Conservation (phyloP, 164 flowering plant species). For the Cinnamomum chago region DNA sequence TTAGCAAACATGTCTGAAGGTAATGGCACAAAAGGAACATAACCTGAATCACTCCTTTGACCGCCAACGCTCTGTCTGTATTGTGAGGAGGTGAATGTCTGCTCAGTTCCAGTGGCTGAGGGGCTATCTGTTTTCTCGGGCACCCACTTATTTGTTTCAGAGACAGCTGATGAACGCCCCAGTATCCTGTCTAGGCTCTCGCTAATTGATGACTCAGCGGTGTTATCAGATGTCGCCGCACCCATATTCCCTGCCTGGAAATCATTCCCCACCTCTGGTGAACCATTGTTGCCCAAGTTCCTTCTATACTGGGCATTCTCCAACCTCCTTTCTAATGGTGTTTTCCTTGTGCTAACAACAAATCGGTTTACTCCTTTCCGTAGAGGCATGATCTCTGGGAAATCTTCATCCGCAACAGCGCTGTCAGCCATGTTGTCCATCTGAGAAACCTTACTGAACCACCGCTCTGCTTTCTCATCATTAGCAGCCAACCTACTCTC, state of each 20-base stretch:
- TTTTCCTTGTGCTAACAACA: conserved; percentile 72
- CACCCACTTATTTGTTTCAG: conserved; percentile 14
- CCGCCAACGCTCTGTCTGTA: conserved; percentile 5
- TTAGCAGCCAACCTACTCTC: conserved; percentile 45
- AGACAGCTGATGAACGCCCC: conserved; percentile 30
- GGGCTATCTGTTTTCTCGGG: conserved; percentile 3
- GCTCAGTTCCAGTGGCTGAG: conserved; percentile 6
- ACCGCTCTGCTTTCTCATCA: conserved; percentile 58
- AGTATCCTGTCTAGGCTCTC: conserved; percentile 40
- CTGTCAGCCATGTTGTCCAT: conserved; percentile 40
- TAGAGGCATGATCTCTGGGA: conserved; percentile 70
- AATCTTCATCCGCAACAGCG: conserved; percentile 53
- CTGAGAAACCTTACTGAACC: conserved; percentile 69
- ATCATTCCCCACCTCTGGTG: conserved; percentile 21
- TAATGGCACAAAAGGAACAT: conserved; percentile 70
- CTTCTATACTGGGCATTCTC: conserved; percentile 39
- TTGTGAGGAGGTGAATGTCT: conserved; percentile 13
- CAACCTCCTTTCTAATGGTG: conserved; percentile 62
- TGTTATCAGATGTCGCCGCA: conserved; percentile 12
- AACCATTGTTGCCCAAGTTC: conserved; percentile 33
- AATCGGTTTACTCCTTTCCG: conserved; percentile 70
- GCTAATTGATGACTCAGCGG: conserved; percentile 19
- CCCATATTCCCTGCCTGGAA: conserved; percentile 10
- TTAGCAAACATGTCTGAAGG: conserved; percentile 64
- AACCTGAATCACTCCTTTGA: conserved; percentile 30